A percentile compares a stretch with the other conserved stretches of the same genome.
Evolutionary conservation across 1,139 yeast genomes (phyloP).

Genomic region (Pneumocystis oryctolagi): DNA sequence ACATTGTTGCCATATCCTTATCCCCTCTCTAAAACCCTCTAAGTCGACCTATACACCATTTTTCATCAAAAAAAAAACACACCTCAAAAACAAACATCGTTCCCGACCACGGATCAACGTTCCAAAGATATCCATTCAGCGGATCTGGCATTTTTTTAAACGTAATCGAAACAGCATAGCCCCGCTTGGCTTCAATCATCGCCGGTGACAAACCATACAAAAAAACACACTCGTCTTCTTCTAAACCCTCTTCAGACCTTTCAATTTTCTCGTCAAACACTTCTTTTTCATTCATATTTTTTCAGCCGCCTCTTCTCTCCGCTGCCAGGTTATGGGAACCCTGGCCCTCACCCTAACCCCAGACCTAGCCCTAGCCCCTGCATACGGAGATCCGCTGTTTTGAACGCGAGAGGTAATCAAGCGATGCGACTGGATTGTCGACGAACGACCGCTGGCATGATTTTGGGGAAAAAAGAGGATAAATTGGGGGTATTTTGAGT

Average conservation of each 20-base stretch:
- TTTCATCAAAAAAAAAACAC: background rate
- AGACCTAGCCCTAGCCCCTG: background rate
- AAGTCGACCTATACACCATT: background rate
- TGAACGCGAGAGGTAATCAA: background rate
- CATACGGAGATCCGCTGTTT: background rate
- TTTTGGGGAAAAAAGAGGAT: background rate
- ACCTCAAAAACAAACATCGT: constrained; percentile 2
- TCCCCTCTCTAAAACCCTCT: background rate
- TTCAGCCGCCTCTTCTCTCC: no score
- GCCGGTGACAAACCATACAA: background rate
- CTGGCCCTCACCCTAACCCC: background rate
- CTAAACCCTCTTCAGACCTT: background rate
- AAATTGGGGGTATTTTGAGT: background rate
- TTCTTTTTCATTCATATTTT: background rate
- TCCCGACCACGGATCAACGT: constrained; percentile 7
- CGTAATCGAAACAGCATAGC: background rate
- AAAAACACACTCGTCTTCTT: background rate
- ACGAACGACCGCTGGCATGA: background rate
- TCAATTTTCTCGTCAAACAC: background rate
- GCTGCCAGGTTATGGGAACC: no score
- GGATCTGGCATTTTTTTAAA: constrained; percentile 1
- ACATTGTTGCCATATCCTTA: background rate
- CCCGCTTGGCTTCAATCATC: constrained; percentile 2
- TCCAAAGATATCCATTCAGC: constrained; percentile 8
- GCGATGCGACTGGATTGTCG: background rate